Base-by-base conservation (phyloP, 1,284 basidiomycete genomes). In the Cutaneotrichosporon spelunceum region DNA sequence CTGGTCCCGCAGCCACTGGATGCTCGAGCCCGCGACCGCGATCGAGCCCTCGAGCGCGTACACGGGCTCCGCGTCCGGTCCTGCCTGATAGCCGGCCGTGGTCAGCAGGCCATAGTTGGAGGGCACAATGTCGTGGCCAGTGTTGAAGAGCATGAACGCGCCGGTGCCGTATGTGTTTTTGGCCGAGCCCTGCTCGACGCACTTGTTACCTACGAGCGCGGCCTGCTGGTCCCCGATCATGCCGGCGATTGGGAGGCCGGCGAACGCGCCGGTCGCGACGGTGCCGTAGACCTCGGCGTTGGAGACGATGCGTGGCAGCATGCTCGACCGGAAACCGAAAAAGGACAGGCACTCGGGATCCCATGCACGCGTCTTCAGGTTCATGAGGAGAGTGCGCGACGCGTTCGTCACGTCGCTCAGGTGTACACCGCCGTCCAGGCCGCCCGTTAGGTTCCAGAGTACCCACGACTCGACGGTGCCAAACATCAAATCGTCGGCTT, bases 141-240 rank as follows among this genome's bases (percentile, higher is more conserved):
- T 98, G 66, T 79, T 79, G 84, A 97, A 97, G 29, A 99, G 82
- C 66, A 98, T 82, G 83, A 99, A 99, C 27, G 92, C 91, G 47
- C 95, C 95, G 0, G 95, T 99, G 23, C 94, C 93, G 70, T 93
- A 96, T 2, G 93, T 96, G 78, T 91, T 93, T 80, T 96, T 96
- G 3, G 91, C 92, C 74, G 94, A 89, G 26, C 93, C 93, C 65
- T 84, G 81, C 53, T 77, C 81, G 59, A 97, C 77, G 72, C 93
- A 97, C 78, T 97, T 97, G 83, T 99, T 98, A 0, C 96, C 95
- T 55, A 98, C 87, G 24, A 99, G 82, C 11, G 95, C 95, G 19
- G 90, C 94, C 79, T 98, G 95, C 81, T 99, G 95, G 77, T 99
- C 95, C 30, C 95, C 95, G 14, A 95, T 87, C 55, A 98, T 86